Base-by-base conservation (phyloP, 2,329 filamentous ascomycete species). In the Colletotrichum navitas region DNA sequence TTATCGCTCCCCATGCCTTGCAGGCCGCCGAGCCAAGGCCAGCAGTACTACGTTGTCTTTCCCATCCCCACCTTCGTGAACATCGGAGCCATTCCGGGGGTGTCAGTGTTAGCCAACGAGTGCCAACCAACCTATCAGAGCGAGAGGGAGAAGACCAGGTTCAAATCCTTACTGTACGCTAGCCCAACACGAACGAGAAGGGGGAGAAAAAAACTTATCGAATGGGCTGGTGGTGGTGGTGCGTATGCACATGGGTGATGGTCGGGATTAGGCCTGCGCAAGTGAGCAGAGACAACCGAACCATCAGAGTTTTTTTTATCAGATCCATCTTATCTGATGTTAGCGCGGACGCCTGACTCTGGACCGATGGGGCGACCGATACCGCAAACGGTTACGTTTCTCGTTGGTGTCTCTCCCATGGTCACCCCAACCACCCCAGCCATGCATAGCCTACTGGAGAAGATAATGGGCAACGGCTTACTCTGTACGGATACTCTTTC, bases 301-400 rank as follows among this genome's bases (percentile, higher is more conserved):
- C 61, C 47, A 1, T 63, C 63, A 51, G 58, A 67, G 36, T n/a
- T 47, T 66, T 61, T 66, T 61, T 72, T 71, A 72, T 72, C 69
- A 72, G 69, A 72, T 72, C 69, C 69, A 72, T 72, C 65, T 68
- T 66, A 72, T 72, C 67, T 69, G 65, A 72, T 59, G 47, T 34
- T 69, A 64, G 69, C 54, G 69, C 29, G 16, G n/a, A 54, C 59
- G 52, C 29, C 51, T 11, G 39, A 41, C 56, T 58, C 43, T 39
- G 26, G 67, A 58, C 56, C 36, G 67, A 36, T 47, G 45, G 34
- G 18, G 18, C 69, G 39, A 64, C 54, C 69, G 65, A 72, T 68
- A 55, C 65, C 69, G 58, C 45, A 64, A 63, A 36, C 36, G 65
- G 69, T 54, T 60, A 54, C 59, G 26, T 51, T 5, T 18, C 16